A percentile compares a stretch with the other conserved stretches of the same genome.
These are phyloP conservation scores for Nicotiana knightiana DNA, from an alignment of 257 asterid species.

Conservation along the genomic window DNA sequence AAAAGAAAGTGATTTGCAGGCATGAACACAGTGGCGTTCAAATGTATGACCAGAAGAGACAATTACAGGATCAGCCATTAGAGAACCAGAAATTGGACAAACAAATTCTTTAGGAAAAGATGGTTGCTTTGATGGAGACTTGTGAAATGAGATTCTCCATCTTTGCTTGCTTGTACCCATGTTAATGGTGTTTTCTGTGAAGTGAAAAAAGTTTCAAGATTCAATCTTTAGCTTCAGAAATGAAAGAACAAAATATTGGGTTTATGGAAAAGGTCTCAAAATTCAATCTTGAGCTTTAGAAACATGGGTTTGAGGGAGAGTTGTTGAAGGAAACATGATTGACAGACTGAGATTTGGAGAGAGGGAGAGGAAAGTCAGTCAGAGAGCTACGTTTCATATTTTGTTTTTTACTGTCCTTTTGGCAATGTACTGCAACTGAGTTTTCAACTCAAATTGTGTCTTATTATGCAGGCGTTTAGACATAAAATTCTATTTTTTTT, in stretches of 20 bases:
- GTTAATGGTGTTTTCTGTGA: neutral
- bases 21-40: slow-evolving; percentile 67
- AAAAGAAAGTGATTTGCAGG: slow-evolving; percentile 62
- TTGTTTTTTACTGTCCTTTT: neutral
- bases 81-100: slow-evolving; percentile 62
- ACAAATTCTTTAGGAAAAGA: slow-evolving; percentile 54
- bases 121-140: slow-evolving; percentile 33
- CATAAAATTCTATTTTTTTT: too few species aligned
- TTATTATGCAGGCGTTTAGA: too few species aligned
- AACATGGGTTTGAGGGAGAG: neutral
- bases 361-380: neutral
- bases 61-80: slow-evolving; percentile 93
- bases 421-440: neutral
- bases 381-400: neutral
- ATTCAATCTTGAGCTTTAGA: neutral
- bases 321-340: neutral
- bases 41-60: slow-evolving; percentile 85
- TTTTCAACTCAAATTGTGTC: neutral
- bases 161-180: slow-evolving; percentile 53
- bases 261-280: neutral
- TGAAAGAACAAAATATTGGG: neutral
- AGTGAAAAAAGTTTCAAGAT: neutral
- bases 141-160: slow-evolving; percentile 69
- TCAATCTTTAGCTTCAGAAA: neutral
- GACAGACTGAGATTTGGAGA: slow-evolving; percentile 1